These are phyloP conservation scores for Dacryopinax spathularia DNA, from an alignment of 768 basidiomycete genomes.

Conservation along the genomic window DNA sequence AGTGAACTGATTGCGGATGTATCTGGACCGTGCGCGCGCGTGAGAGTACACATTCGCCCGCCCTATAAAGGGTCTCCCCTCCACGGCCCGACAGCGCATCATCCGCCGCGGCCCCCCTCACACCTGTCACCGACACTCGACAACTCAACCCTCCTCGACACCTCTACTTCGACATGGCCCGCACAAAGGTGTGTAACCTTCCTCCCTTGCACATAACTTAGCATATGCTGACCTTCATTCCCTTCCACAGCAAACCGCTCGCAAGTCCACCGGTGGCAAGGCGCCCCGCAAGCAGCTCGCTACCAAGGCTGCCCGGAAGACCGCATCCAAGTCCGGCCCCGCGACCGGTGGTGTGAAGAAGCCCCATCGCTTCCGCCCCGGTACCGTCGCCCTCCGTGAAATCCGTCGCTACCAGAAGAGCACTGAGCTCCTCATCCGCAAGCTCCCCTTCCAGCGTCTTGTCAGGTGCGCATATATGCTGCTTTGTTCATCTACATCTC, in stretches of 20 bases:
- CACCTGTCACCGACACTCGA: conserved; percentile 1
- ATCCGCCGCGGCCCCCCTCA: background rate
- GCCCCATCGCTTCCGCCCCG: conserved; percentile 32
- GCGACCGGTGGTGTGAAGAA: conserved; percentile 28
- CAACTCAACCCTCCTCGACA: background rate
- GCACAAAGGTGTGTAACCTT: background rate
- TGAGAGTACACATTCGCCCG: background rate
- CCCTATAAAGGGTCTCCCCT: background rate
- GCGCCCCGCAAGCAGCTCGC: conserved; percentile 29
- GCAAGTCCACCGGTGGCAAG: conserved; percentile 58
- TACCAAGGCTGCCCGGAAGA: conserved; percentile 35
- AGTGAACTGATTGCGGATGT: background rate
- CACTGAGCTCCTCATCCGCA: conserved; percentile 96
- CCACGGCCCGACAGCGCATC: background rate
- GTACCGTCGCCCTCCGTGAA: conserved; percentile 35
- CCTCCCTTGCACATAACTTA: background rate
- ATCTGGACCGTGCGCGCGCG: background rate
- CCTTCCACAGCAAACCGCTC: conserved; percentile 54
- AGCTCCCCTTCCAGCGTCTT: conserved; percentile 61
- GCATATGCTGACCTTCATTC: background rate
- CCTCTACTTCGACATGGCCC: conserved; percentile 2
- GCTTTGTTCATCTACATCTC: background rate
- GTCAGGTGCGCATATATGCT: conserved; percentile 28
- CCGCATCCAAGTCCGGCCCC: conserved; percentile 16
- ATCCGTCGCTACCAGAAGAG: conserved; percentile 78